Conservation (phyloP, 1,284 basidiomycete species). For the Schizopora paradoxa region DNA sequence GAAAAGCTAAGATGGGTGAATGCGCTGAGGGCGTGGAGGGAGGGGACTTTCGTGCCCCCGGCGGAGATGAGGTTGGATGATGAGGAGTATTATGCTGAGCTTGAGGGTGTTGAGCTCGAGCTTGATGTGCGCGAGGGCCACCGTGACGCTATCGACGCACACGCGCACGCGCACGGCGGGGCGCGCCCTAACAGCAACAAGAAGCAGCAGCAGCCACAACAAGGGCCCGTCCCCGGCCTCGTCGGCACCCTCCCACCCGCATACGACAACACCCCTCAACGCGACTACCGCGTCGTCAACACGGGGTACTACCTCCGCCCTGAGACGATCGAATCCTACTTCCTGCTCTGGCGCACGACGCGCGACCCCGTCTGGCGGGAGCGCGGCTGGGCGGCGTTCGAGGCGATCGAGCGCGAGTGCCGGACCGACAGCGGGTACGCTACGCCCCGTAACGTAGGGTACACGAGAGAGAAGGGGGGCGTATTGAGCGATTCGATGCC, state of each 20-base stretch:
- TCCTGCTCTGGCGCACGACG: conserved; percentile 66
- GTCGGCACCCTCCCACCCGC: conserved; percentile 10
- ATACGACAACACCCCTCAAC: too few relatives aligned
- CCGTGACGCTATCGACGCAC: conserved; percentile 5
- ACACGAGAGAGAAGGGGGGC: conserved; percentile 27
- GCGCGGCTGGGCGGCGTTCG: conserved; percentile 72
- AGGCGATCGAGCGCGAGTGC: conserved; percentile 57
- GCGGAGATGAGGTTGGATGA: conserved; percentile 7
- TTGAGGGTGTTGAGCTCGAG: not conserved
- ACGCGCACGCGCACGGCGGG: not conserved
- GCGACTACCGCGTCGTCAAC: conserved; percentile 13
- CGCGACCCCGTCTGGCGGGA: conserved; percentile 67
- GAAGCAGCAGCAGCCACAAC: not conserved
- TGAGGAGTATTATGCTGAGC: conserved; percentile 1
- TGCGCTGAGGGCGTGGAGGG: conserved; percentile 47
- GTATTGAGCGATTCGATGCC: conserved; percentile 54
- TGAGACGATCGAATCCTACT: conserved; percentile 62
- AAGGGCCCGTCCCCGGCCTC: conserved; percentile 13
- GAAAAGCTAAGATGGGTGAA: conserved; percentile 43
- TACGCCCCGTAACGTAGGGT: conserved; percentile 45
- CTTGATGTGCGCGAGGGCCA: not conserved
- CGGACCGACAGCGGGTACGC: conserved; percentile 56
- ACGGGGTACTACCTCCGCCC: conserved; percentile 11
- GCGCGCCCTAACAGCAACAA: not conserved
- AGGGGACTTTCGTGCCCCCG: conserved; percentile 31